Percentiles rank a stretch among this genome's conserved stretches.
These are phyloP conservation scores for Dactylonectria macrodidyma DNA, from an alignment of 2,329 filamentous ascomycete species.

Conservation along the genomic window DNA sequence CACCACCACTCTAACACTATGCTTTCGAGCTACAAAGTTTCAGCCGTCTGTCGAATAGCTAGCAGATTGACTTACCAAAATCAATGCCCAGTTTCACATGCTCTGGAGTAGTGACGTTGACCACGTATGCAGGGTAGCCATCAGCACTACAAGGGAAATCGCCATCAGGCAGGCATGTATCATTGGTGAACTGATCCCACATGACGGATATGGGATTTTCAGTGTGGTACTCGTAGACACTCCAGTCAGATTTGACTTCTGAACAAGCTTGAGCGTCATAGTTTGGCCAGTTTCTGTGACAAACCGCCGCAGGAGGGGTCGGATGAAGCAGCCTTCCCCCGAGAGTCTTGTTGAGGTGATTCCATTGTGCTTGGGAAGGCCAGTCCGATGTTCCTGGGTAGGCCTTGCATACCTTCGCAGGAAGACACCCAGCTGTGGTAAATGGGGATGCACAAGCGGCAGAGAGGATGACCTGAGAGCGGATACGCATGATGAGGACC, in stretches of 20 bases:
- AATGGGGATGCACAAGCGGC: conserved; percentile 9
- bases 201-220: conserved; percentile 51
- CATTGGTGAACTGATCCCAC: conserved; percentile 63
- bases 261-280: conserved; percentile 51
- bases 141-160: conserved; percentile 51
- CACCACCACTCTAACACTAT: conserved; percentile 60
- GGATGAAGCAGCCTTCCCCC: conserved; percentile 60
- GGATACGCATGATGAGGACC: conserved; percentile 28
- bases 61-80: conserved; percentile 55
- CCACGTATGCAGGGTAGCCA: conserved; percentile 55
- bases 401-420: conserved; percentile 58
- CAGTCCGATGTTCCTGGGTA: conserved; percentile 62
- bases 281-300: conserved; percentile 46
- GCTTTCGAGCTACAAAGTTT: conserved; percentile 52
- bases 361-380: conserved; percentile 63
- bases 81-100: conserved; percentile 55
- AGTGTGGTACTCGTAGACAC: conserved; percentile 47
- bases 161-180: conserved; percentile 63
- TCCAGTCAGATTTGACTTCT: conserved; percentile 43
- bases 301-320: conserved; percentile 53
- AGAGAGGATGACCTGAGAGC: conserved; percentile 13
- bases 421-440: conserved; percentile 1
- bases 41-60: background rate
- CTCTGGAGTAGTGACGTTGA: conserved; percentile 53
- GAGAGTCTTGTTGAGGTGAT: conserved; percentile 60